Conservation (phyloP, 202 grass and related monocot genomes). For the Zoysia matrella region DNA sequence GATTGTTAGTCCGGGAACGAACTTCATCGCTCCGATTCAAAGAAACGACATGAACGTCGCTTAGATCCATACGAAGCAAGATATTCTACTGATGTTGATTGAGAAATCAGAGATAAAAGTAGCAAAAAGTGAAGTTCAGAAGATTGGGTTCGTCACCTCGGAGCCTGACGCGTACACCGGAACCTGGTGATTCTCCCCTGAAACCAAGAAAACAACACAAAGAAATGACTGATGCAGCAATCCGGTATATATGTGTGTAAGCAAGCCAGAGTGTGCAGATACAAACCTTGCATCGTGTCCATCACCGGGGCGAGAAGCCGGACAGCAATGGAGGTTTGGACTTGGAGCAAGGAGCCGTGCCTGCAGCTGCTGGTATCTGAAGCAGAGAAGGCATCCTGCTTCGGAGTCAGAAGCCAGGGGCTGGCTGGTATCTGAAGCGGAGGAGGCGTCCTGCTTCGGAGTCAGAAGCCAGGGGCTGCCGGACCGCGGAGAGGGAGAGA, state of each 20-base stretch:
- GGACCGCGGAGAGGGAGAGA: not conserved
- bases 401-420: not conserved
- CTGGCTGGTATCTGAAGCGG: not conserved
- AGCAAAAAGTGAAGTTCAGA: not conserved
- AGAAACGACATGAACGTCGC: not conserved
- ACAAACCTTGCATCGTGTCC: conserved; percentile 32
- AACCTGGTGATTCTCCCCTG: conserved; percentile 24
- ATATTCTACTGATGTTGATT: too few species aligned
- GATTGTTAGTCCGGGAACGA: not conserved
- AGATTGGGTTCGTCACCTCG: conserved; percentile 11
- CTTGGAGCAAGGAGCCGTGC: too few species aligned
- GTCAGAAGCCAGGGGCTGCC: not conserved
- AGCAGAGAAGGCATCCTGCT: not conserved
- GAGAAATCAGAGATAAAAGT: not conserved
- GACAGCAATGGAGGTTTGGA: not conserved
- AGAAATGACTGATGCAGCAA: not conserved
- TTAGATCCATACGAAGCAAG: not conserved
- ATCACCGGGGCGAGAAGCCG: not conserved
- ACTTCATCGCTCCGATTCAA: not conserved
- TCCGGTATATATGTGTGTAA: not conserved
- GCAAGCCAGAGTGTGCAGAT: not conserved
- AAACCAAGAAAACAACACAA: not conserved
- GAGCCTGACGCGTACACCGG: conserved; percentile 34
- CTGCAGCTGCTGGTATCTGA: not conserved
- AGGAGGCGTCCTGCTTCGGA: not conserved